phyloP scores from a whole-genome alignment of 2,329 filamentous ascomycete genomes.

The Colletotrichum graminicola region DNA sequence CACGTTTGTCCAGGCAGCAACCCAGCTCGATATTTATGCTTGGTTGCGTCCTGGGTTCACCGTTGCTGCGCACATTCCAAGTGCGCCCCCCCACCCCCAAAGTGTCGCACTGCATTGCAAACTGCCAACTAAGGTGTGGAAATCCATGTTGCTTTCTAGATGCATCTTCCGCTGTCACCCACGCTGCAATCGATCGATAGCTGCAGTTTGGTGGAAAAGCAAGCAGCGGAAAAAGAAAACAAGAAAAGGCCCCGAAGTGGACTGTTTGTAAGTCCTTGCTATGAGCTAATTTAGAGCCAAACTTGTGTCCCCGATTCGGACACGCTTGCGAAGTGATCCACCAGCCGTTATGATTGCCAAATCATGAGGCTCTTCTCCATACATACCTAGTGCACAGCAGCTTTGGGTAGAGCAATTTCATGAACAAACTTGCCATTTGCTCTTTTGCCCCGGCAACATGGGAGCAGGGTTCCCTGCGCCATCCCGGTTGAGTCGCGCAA shows the following conservation, averaged over 20 bases:
- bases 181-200: conserved; percentile 20
- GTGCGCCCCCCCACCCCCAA: background rate
- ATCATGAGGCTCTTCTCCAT: conserved; percentile 33
- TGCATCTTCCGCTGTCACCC: conserved; percentile 21
- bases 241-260: conserved; percentile 10
- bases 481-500: conserved; percentile 22
- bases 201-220: conserved; percentile 9
- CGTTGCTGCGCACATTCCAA: conserved; percentile 19
- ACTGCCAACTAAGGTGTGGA: conserved; percentile 13
- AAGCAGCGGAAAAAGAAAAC: background rate
- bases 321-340: conserved; percentile 39
- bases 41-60: conserved; percentile 19
- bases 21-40: conserved; percentile 28
- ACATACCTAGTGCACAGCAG: background rate
- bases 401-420: background rate
- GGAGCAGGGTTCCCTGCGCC: conserved; percentile 32
- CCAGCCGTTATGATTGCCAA: conserved; percentile 9
- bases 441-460: conserved; percentile 1
- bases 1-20: background rate
- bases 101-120: background rate
- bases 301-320: conserved; percentile 28
- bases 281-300: conserved; percentile 19
- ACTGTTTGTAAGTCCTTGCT: conserved; percentile 15
- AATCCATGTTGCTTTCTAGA: background rate
- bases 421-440: conserved; percentile 31